phyloP scores from a whole-genome alignment of 805 yeast genomes.

The Lachancea nothofagi region DNA sequence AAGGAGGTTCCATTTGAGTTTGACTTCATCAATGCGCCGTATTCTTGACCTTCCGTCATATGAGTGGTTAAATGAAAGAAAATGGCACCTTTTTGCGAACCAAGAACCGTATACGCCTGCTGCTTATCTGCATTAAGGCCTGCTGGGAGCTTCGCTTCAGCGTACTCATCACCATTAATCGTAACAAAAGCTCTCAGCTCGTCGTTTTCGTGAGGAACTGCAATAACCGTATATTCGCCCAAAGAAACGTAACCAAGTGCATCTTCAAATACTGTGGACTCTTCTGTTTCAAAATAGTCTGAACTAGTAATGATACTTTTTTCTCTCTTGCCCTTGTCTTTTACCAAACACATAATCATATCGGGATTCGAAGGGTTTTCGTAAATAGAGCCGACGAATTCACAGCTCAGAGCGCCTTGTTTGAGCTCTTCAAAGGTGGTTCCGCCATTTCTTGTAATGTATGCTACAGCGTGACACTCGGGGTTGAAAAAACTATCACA shows the following conservation, averaged over 20 bases:
- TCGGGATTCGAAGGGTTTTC: slow-evolving; percentile 41
- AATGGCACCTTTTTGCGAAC: slow-evolving; percentile 63
- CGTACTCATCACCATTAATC: slow-evolving; percentile 69
- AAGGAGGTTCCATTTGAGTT: slow-evolving; percentile 89
- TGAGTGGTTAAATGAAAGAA: slow-evolving; percentile 79
- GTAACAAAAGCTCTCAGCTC: slow-evolving; percentile 67
- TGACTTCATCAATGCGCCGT: slow-evolving; percentile 78
- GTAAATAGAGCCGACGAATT: slow-evolving; percentile 55
- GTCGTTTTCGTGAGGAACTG: slow-evolving; percentile 46
- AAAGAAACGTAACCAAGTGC: slow-evolving; percentile 71
- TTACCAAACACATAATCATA: slow-evolving; percentile 60
- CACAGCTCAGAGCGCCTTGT: slow-evolving; percentile 55
- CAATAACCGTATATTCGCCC: slow-evolving; percentile 69
- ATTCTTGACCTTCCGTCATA: slow-evolving; percentile 46
- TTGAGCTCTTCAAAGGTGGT: slow-evolving; percentile 48
- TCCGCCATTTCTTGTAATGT: slow-evolving; percentile 65
- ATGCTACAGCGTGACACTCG: slow-evolving; percentile 55
- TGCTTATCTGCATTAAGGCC: slow-evolving; percentile 53
- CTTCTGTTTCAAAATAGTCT: slow-evolving; percentile 44
- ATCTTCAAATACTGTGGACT: slow-evolving; percentile 43
- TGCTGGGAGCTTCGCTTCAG: slow-evolving; percentile 72
- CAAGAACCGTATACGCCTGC: slow-evolving; percentile 74
- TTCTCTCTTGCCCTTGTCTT: slow-evolving; percentile 31
- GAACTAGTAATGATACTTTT: slow-evolving; percentile 42
- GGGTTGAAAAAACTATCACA: slow-evolving; percentile 45